Percentiles rank a stretch among this genome's conserved stretches.
These are phyloP conservation scores for Pyrenula massariospora DNA, from an alignment of 495 filamentous ascomycete genomes.

Conservation along the genomic window DNA sequence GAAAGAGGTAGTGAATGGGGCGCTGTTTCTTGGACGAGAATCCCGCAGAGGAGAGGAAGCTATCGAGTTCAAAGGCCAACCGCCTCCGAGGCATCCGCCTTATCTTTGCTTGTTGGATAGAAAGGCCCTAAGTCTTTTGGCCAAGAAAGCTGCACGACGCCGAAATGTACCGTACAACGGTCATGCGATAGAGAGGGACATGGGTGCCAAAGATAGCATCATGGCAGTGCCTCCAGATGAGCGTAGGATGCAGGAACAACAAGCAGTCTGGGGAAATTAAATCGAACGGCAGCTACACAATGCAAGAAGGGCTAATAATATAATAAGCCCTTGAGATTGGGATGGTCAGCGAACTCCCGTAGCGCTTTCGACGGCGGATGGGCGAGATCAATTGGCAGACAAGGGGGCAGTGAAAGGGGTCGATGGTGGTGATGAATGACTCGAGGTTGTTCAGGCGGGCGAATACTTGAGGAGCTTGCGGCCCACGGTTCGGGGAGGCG, in stretches of 20 bases:
- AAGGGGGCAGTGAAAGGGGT: background rate
- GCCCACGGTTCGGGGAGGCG: background rate
- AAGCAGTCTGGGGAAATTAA: background rate
- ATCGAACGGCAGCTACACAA: background rate
- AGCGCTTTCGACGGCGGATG: background rate
- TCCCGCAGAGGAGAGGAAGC: background rate
- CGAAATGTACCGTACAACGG: background rate
- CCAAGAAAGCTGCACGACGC: background rate
- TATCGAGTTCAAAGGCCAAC: background rate
- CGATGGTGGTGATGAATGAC: background rate
- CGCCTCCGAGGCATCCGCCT: background rate
- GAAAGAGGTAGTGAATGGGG: background rate
- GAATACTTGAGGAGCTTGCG: no score
- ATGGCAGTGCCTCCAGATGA: background rate
- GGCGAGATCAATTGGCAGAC: background rate
- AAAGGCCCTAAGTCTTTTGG: background rate
- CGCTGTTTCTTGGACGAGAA: background rate
- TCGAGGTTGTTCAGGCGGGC: background rate
- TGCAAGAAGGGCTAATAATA: background rate
- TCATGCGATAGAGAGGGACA: background rate
- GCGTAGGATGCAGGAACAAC: background rate
- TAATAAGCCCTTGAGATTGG: background rate
- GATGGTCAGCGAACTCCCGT: background rate
- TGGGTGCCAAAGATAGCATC: background rate
- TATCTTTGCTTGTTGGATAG: background rate